Evolutionary conservation across 768 basidiomycete species (phyloP).

Genomic region (Lactarius indigo): DNA sequence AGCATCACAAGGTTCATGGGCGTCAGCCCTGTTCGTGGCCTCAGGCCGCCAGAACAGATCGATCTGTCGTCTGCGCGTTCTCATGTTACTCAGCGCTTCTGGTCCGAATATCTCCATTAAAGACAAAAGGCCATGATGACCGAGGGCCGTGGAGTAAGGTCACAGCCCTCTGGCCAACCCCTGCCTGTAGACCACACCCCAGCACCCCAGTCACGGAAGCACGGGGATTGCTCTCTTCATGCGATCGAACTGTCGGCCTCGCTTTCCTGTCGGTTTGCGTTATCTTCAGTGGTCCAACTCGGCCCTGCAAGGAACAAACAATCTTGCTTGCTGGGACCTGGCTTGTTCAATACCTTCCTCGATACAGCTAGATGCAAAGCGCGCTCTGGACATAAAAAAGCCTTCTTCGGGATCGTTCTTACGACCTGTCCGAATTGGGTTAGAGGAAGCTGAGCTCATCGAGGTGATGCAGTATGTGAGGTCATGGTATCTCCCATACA

Average conservation of each 20-base stretch:
- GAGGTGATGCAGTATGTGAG: slow-evolving; percentile 17
- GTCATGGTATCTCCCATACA: slow-evolving; percentile 1
- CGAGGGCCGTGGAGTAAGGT: background rate
- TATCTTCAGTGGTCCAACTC: background rate
- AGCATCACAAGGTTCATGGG: slow-evolving; percentile 12
- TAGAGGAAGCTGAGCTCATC: slow-evolving; percentile 5
- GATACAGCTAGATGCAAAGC: slow-evolving; percentile 14
- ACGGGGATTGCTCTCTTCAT: background rate
- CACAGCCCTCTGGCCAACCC: background rate
- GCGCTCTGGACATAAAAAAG: background rate
- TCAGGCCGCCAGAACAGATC: slow-evolving; percentile 1
- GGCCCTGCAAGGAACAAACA: background rate
- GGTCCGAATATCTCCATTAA: slow-evolving; percentile 19
- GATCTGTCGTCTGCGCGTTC: slow-evolving; percentile 12
- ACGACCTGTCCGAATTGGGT: background rate
- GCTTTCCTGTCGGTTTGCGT: background rate
- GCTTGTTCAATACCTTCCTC: background rate
- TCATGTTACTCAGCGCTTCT: background rate
- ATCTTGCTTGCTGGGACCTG: background rate
- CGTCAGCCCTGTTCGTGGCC: slow-evolving; percentile 14
- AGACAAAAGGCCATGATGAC: slow-evolving; percentile 6
- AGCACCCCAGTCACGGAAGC: background rate
- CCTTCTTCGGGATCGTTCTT: slow-evolving; percentile 1
- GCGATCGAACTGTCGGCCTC: background rate
- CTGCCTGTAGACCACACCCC: background rate